phyloP scores from a whole-genome alignment of 1,284 basidiomycete genomes.

The Pseudozyma thailandica region DNA sequence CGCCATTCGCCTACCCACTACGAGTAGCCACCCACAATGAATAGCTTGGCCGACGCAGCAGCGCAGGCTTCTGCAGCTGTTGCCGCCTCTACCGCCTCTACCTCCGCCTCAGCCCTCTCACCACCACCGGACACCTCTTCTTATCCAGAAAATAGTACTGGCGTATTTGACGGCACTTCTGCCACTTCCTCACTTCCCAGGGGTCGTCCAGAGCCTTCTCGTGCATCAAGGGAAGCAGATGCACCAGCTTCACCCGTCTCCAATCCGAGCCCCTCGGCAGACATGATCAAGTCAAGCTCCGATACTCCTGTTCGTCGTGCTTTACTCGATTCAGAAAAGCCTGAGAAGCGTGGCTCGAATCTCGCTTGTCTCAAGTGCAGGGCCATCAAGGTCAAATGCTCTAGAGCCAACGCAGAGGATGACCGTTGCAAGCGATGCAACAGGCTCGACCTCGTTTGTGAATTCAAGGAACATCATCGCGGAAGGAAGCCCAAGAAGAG shows the following conservation, averaged over 20 bases:
- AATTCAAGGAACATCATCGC: constrained; percentile 49
- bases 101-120: neutral
- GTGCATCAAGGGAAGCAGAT: neutral
- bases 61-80: constrained; percentile 19
- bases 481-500: constrained; percentile 51
- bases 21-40: constrained; percentile 20
- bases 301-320: constrained; percentile 37
- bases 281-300: constrained; percentile 30
- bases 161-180: constrained; percentile 10
- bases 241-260: constrained; percentile 14
- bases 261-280: constrained; percentile 10
- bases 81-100: constrained; percentile 1
- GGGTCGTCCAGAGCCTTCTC: constrained; percentile 5
- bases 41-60: constrained; percentile 45
- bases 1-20: neutral
- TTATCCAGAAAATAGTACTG: constrained; percentile 9
- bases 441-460: constrained; percentile 45
- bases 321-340: constrained; percentile 42
- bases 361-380: constrained; percentile 50
- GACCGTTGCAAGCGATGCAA: constrained; percentile 49
- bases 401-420: constrained; percentile 34
- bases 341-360: constrained; percentile 50
- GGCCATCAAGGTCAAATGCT: constrained; percentile 51
- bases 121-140: constrained; percentile 3
- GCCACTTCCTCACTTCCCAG: neutral